Base-by-base conservation (phyloP, 768 basidiomycete genomes). In the Boletus tomentosulus region DNA sequence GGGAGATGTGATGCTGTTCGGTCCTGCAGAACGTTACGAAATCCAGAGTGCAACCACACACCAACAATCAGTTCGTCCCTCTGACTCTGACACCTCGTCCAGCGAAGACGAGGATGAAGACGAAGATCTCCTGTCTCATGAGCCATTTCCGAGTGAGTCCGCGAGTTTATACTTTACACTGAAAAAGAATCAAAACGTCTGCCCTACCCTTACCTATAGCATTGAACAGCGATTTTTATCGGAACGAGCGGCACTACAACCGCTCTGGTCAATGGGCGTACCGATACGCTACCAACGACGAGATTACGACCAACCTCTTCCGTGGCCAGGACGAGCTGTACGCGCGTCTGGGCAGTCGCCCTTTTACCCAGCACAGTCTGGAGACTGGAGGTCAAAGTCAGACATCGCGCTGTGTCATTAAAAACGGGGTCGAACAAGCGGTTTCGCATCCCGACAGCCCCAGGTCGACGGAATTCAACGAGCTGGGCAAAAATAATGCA, bases 251-350 rank as follows among this genome's bases (percentile, higher is more conserved):
- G 30, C 11, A 16, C 3, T 6, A 38, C 24, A 25, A 56, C 33
- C 11, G 11, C 42, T 51, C 58, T 22, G 43, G 55, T 8, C 57
- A 53, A 25, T 70, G 70, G 70, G 46, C 35, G 33, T 70, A 70
- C 53, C 68, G 68, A 50, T 71, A 71, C 34, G 59, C 68, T 31
- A 70, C 68, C 30, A 48, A 61, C 15, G 55, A 70, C n/a, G 68
- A 70, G 48, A 62, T 71, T 4, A 55, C 46, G 11, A 60, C 57
- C 48, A 70, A 70, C 55, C 43, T 57, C 41, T 68, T 66, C 50
- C 56, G 22, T 4, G 62, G 57, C 9, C 61, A 59, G 46, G 54
- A 50, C n/a, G 60, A 54, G 39, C 52, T 34, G 22, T 57, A 62
- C 44, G 50, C 31, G 31, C 53, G 28, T 30, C 38, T 38, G 5